phyloP scores from a whole-genome alignment of 345 rosid species.

The Euphorbia pulcherrima region DNA sequence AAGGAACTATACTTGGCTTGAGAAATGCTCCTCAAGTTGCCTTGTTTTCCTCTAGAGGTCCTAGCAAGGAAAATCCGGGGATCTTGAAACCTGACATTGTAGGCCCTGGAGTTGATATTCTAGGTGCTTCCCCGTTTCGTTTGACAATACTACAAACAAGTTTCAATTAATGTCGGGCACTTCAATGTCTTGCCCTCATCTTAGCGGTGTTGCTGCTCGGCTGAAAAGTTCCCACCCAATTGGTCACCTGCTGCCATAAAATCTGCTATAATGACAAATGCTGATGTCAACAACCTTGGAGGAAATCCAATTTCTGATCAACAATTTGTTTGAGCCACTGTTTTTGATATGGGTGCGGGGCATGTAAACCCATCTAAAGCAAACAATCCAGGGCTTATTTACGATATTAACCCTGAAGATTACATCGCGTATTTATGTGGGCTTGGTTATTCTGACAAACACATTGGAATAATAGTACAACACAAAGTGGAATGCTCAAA shows the following conservation, averaged over 20 bases:
- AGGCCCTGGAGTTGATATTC: slow-evolving; percentile 22
- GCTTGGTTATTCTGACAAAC: slow-evolving; percentile 7
- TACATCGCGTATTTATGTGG: slow-evolving; percentile 17
- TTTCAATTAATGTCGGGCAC: slow-evolving; percentile 39
- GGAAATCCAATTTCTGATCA: slow-evolving; percentile 15
- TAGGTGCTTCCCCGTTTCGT: slow-evolving; percentile 10
- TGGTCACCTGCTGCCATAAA: slow-evolving; percentile 64
- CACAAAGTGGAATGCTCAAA: slow-evolving; percentile 7
- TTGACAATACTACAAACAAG: background rate
- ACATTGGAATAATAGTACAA: background rate
- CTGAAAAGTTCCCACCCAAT: slow-evolving; percentile 45
- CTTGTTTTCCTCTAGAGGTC: slow-evolving; percentile 15
- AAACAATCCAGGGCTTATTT: slow-evolving; percentile 42
- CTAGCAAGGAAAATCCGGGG: slow-evolving; percentile 13
- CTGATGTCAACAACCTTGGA: slow-evolving; percentile 1
- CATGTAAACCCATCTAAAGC: slow-evolving; percentile 43
- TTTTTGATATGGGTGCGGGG: slow-evolving; percentile 49
- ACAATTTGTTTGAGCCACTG: slow-evolving; percentile 23
- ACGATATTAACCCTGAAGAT: slow-evolving; percentile 29
- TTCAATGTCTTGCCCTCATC: slow-evolving; percentile 60
- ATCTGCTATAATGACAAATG: slow-evolving; percentile 52
- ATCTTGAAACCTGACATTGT: slow-evolving; percentile 24
- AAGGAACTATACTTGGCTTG: slow-evolving; percentile 10
- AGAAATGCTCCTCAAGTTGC: slow-evolving; percentile 17
- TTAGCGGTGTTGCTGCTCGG: slow-evolving; percentile 55